These are phyloP conservation scores for Thamnidium elegans DNA, from an alignment of 192 early-diverging fungal species.

Conservation along the genomic window DNA sequence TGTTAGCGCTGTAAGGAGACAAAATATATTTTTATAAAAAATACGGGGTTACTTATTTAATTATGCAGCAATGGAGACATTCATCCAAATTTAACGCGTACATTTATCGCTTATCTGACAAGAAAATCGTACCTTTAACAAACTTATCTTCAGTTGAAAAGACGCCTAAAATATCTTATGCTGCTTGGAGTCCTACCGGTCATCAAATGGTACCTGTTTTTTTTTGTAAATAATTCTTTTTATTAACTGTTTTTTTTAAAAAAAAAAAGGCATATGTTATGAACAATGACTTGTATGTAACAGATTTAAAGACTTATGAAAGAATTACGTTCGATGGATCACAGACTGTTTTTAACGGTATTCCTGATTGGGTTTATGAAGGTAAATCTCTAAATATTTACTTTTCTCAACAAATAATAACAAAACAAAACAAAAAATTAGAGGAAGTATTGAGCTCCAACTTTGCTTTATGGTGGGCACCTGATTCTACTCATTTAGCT, in stretches of 20 bases:
- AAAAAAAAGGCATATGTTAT: conserved; percentile 66
- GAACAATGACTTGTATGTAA: conserved; percentile 87
- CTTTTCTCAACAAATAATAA: background rate
- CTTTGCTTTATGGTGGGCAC: conserved; percentile 86
- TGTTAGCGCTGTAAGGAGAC: conserved; percentile 35
- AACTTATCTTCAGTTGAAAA: conserved; percentile 36
- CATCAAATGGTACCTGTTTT: conserved; percentile 52
- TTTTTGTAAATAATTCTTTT: no score
- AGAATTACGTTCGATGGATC: conserved; percentile 86
- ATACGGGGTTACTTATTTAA: background rate
- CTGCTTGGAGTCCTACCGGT: conserved; percentile 76
- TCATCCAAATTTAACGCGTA: conserved; percentile 81
- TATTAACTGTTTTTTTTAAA: background rate
- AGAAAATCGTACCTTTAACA: conserved; percentile 58
- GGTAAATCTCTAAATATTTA: conserved; percentile 4
- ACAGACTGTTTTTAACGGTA: conserved; percentile 80
- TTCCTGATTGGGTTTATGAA: conserved; percentile 98
- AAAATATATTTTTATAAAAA: background rate
- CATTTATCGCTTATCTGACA: conserved; percentile 65
- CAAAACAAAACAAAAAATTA: conserved; percentile 1
- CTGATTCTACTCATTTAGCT: conserved; percentile 70
- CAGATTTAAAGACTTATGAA: conserved; percentile 62
- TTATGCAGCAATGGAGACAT: conserved; percentile 73
- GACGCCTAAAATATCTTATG: conserved; percentile 57
- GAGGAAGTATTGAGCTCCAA: conserved; percentile 82